Evolutionary conservation across 2,329 filamentous ascomycete genomes (phyloP).

Genomic region (Zymoseptoria passerinii): DNA sequence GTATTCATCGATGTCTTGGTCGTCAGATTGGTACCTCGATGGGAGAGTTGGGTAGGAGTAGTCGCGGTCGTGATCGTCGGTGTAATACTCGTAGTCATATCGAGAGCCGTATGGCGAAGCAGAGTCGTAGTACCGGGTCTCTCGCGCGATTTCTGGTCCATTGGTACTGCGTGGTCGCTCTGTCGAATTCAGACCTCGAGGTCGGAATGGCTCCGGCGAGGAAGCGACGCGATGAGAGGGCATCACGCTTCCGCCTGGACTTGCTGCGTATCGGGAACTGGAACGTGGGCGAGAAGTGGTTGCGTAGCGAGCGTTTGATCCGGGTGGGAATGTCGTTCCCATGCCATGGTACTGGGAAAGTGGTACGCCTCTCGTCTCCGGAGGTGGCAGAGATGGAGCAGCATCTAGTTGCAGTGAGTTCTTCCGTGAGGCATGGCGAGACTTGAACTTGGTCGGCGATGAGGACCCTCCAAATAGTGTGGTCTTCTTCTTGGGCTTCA

Average conservation of each 20-base stretch:
- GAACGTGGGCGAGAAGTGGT: neutral
- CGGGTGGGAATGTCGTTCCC: neutral
- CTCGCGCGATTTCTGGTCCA: neutral
- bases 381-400: slow-evolving; percentile 9
- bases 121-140: neutral
- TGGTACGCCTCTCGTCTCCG: neutral
- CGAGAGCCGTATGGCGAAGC: neutral
- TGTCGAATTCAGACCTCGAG: neutral
- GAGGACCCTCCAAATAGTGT: slow-evolving; percentile 25
- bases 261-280: neutral
- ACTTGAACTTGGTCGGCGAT: slow-evolving; percentile 29
- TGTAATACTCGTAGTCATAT: neutral
- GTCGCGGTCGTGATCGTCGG: neutral
- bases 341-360: neutral
- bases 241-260: neutral
- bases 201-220: neutral
- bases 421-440: slow-evolving; percentile 24
- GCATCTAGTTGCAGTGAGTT: slow-evolving; percentile 19
- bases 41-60: neutral
- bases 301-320: neutral
- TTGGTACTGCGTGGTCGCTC: neutral
- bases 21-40: neutral
- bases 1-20: neutral
- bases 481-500: slow-evolving; percentile 23
- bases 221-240: neutral